Percentiles rank a stretch among this genome's conserved stretches.
Conservation (phyloP, 768 basidiomycete species). For the Dendrothele bispora region DNA sequence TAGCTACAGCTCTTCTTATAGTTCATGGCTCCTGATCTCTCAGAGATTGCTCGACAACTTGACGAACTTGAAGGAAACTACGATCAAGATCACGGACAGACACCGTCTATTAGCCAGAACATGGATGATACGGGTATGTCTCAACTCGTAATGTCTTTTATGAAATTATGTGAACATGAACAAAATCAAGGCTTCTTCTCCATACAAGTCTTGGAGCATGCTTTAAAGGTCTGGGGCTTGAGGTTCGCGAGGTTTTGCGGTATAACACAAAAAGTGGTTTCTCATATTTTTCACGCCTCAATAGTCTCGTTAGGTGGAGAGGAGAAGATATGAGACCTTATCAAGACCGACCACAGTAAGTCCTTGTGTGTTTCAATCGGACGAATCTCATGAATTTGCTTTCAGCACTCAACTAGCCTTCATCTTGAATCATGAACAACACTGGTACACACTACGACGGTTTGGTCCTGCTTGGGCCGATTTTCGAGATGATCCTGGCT, state of each 20-base stretch:
- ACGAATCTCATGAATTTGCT: not conserved
- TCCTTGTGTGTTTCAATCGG: conserved; percentile 5
- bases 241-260: conserved; percentile 44
- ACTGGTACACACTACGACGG: conserved; percentile 87
- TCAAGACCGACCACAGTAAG: conserved; percentile 77
- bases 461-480: conserved; percentile 60
- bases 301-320: conserved; percentile 83
- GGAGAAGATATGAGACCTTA: conserved; percentile 78
- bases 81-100: conserved; percentile 43
- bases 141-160: too few relatives aligned
- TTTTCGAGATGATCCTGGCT: conserved; percentile 41
- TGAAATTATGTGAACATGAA: too few relatives aligned
- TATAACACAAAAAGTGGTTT: conserved; percentile 6
- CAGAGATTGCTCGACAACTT: conserved; percentile 66
- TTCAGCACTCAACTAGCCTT: conserved; percentile 80
- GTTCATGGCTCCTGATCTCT: conserved; percentile 82
- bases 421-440: conserved; percentile 81
- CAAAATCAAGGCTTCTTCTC: conserved; percentile 96
- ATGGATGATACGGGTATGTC: conserved; percentile 86
- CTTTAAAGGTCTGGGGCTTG: conserved; percentile 81
- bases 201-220: conserved; percentile 83
- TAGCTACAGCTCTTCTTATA: conserved; percentile 22
- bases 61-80: conserved; percentile 67
- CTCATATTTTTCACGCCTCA: not conserved
- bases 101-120: conserved; percentile 64